A percentile compares a stretch with the other conserved stretches of the same genome.
Conservation (phyloP, 2,329 filamentous ascomycete species). For the Sclerotinia glacialis region DNA sequence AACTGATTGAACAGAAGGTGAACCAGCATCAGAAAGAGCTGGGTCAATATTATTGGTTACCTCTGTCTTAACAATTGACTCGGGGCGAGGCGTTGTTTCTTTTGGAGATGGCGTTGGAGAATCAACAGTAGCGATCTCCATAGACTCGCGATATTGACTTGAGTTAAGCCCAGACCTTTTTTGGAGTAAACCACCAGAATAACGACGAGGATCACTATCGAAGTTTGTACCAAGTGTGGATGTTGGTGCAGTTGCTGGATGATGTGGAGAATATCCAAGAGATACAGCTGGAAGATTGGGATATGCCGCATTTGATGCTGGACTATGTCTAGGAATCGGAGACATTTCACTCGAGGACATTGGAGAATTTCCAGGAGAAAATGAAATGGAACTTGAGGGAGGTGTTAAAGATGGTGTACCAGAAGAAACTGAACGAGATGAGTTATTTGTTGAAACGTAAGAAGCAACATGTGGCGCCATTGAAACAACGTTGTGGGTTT, state of each 20-base stretch:
- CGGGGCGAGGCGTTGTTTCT: slow-evolving; percentile 35
- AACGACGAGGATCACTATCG: slow-evolving; percentile 60
- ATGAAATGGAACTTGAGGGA: slow-evolving; percentile 71
- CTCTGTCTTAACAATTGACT: slow-evolving; percentile 45
- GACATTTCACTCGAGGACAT: slow-evolving; percentile 66
- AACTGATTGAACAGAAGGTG: slow-evolving; percentile 52
- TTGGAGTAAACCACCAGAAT: slow-evolving; percentile 66
- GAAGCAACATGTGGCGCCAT: slow-evolving; percentile 39
- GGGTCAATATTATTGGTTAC: slow-evolving; percentile 38
- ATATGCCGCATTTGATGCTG: slow-evolving; percentile 63
- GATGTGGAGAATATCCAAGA: slow-evolving; percentile 61
- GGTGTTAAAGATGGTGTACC: slow-evolving; percentile 77
- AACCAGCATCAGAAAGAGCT: slow-evolving; percentile 45
- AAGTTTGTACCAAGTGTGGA: slow-evolving; percentile 69
- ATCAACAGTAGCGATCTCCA: slow-evolving; percentile 35
- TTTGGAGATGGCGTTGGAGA: slow-evolving; percentile 35
- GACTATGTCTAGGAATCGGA: slow-evolving; percentile 59
- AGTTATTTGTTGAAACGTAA: slow-evolving; percentile 56
- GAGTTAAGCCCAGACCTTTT: slow-evolving; percentile 44
- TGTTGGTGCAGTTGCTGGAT: slow-evolving; percentile 61
- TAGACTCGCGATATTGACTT: slow-evolving; percentile 23
- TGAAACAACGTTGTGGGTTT: slow-evolving; percentile 32
- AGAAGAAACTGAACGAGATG: slow-evolving; percentile 47
- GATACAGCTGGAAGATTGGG: slow-evolving; percentile 70
- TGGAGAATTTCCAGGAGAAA: slow-evolving; percentile 74